phyloP scores from a whole-genome alignment of 345 rosid genomes.

The sweet orange (Citrus sinensis) region DNA sequence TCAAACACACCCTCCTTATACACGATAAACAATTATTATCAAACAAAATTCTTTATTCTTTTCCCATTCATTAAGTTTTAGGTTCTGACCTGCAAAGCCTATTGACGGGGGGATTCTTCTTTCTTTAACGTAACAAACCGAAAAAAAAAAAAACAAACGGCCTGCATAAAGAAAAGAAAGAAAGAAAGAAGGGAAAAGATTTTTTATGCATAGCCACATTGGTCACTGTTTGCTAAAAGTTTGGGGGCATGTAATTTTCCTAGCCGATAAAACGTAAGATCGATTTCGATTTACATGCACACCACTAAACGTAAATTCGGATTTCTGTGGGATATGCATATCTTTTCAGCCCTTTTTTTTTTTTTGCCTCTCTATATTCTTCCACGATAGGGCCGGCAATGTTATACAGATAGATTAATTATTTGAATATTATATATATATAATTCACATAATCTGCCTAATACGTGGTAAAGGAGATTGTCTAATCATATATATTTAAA shows the following conservation, averaged over 20 bases:
- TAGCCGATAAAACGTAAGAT: too few species aligned
- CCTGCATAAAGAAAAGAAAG: too few species aligned
- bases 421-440: too few species aligned
- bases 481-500: neutral
- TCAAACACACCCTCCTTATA: fast-evolving
- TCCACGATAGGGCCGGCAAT: neutral
- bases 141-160: too few species aligned
- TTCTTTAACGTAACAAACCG: too few species aligned
- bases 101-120: too few species aligned
- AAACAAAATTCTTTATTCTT: neutral
- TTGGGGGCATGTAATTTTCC: too few species aligned
- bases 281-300: neutral
- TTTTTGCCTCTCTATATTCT: neutral
- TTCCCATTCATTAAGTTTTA: neutral
- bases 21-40: too few species aligned
- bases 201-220: too few species aligned
- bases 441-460: neutral
- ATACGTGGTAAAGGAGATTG: neutral
- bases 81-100: neutral
- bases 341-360: neutral
- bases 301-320: neutral
- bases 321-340: neutral
- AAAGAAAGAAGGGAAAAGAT: too few species aligned
- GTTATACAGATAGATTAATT: neutral
- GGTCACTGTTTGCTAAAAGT: too few species aligned